These are phyloP conservation scores for Claviceps capensis DNA, from an alignment of 2,329 filamentous ascomycete genomes.

Conservation along the genomic window DNA sequence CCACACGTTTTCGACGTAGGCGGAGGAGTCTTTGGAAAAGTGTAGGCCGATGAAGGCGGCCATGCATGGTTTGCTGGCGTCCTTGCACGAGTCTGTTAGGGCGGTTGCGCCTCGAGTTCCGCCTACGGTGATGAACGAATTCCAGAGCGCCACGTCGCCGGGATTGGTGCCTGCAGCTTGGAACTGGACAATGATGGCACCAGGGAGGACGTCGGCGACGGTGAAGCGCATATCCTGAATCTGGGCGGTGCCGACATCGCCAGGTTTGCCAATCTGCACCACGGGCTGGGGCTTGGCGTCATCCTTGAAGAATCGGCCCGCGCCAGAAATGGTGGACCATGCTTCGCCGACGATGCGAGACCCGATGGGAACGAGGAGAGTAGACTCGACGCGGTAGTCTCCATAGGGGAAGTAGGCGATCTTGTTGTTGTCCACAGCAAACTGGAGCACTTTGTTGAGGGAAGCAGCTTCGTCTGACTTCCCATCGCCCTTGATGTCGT, in stretches of 20 bases:
- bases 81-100: conserved; percentile 23
- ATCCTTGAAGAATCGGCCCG: conserved; percentile 29
- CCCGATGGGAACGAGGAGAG: conserved; percentile 18
- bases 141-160: conserved; percentile 38
- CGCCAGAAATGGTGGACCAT: conserved; percentile 36
- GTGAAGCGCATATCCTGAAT: conserved; percentile 40
- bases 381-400: conserved; percentile 15
- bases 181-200: conserved; percentile 26
- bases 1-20: conserved; percentile 17
- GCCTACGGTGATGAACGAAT: conserved; percentile 31
- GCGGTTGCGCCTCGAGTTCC: conserved; percentile 25
- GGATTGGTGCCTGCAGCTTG: conserved; percentile 21
- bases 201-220: conserved; percentile 29
- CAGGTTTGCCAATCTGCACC: conserved; percentile 34
- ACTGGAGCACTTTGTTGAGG: conserved; percentile 24
- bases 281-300: conserved; percentile 32
- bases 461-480: conserved; percentile 22
- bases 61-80: conserved; percentile 24
- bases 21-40: conserved; percentile 20
- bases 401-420: conserved; percentile 18
- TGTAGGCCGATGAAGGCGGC: conserved; percentile 36
- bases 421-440: conserved; percentile 19
- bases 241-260: conserved; percentile 35
- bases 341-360: conserved; percentile 41
- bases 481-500: conserved; percentile 23